Evolutionary conservation across 1,284 basidiomycete species (phyloP), one percentile per base, ranked within the genome.

Genomic region (Cryptococcus hybrid): DNA sequence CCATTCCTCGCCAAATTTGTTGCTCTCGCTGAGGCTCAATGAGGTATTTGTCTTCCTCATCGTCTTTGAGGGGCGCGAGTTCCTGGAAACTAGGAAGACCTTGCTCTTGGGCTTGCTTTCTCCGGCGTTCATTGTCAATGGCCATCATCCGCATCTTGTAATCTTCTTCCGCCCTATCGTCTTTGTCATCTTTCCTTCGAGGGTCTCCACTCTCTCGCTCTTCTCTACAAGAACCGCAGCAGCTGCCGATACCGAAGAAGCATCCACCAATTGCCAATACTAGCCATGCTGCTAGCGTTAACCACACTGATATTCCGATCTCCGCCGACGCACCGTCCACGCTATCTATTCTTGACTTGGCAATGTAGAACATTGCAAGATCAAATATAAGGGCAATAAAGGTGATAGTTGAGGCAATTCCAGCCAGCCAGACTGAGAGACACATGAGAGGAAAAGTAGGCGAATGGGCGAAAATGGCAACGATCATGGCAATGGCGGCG

Each of bases 351-450:
- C 89, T 83, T 48, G 86, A 79, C 69, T 86, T 90, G 58, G 88
- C 88, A 53, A 91, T 78, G 81, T 89, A 92, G 80, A 93, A 94
- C 58, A 94, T 80, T 63, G 84, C 87, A 55, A 93, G 76, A 75
- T 94, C 91, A 74, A 93, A 90, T 35, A 93, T 84, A 76, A 93
- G 90, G 5, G 90, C 90, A 50, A 89, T 69, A 57, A 94, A 80
- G 52, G 89, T 81, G 57, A 92, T 78, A 3, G 81, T 76, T 0
- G 89, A 89, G 4, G 86, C 88, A 60, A 90, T 84, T 7, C 88
- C 65, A 5, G 90, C 89, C 57, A 90, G 77, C 68, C 85, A 90
- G 43, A 88, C 87, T 63, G 90, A 90, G 79, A 86, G 89, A 74
- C 89, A 94, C 45, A 85, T 80, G 84, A 91, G 88, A 61, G 87